Evolutionary conservation across 768 basidiomycete genomes (phyloP).

Genomic region (Russula lepida): DNA sequence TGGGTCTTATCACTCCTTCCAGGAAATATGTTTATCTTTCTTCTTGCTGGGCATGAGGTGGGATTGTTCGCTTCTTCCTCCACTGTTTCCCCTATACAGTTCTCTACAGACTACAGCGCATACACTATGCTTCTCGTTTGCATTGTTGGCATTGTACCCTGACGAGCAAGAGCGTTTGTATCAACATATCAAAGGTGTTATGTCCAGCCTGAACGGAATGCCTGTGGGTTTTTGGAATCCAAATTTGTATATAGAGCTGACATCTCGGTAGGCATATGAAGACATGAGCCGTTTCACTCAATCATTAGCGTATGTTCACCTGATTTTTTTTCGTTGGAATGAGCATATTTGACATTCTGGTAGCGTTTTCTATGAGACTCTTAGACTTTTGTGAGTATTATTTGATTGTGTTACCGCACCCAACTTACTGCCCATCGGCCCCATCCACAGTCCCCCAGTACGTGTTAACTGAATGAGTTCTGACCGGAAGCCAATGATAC

Average conservation of each 20-base stretch:
- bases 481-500: neutral
- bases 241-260: neutral
- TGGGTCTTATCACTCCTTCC: neutral
- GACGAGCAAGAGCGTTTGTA: slow-evolving; percentile 36
- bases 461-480: neutral
- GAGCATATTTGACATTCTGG: neutral
- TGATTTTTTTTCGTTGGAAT: neutral
- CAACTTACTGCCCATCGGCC: neutral
- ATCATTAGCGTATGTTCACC: slow-evolving; percentile 18
- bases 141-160: slow-evolving; percentile 34
- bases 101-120: slow-evolving; percentile 31
- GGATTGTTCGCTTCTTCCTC: neutral
- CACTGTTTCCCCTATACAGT: neutral
- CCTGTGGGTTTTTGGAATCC: neutral
- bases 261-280: slow-evolving; percentile 19
- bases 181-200: slow-evolving; percentile 29
- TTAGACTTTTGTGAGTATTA: slow-evolving; percentile 33
- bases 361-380: slow-evolving; percentile 44
- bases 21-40: slow-evolving; percentile 28
- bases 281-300: slow-evolving; percentile 21
- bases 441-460: slow-evolving; percentile 6
- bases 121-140: slow-evolving; percentile 33
- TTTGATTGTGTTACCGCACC: neutral
- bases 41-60: slow-evolving; percentile 30
- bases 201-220: slow-evolving; percentile 22